A percentile compares a stretch with the other conserved stretches of the same genome.
phyloP scores from a whole-genome alignment of 1,284 basidiomycete species.

The Fistulinella cinereoalba region DNA sequence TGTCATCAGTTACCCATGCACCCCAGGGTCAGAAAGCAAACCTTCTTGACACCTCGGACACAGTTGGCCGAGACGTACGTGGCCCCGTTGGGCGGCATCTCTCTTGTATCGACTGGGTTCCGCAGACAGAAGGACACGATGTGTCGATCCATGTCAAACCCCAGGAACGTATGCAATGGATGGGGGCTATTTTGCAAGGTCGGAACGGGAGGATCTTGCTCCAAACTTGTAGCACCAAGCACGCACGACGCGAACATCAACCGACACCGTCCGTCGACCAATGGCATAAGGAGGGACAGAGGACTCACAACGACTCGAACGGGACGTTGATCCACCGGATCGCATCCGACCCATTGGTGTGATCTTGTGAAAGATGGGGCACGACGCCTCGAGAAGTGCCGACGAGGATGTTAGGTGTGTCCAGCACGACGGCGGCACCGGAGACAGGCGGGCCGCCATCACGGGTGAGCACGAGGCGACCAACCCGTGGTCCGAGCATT shows the following conservation, averaged over 20 bases:
- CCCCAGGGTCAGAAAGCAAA: constrained; percentile 26
- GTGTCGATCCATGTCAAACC: constrained; percentile 48
- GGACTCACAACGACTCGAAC: constrained; percentile 77
- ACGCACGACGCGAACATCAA: background rate
- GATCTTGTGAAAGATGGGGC: constrained; percentile 70
- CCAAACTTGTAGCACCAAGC: constrained; percentile 54
- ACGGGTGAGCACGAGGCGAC: constrained; percentile 19
- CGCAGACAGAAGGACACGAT: constrained; percentile 60
- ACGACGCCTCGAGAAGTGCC: constrained; percentile 69
- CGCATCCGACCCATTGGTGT: constrained; percentile 45
- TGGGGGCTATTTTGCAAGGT: constrained; percentile 49
- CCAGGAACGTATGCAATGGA: constrained; percentile 59
- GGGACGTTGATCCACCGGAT: constrained; percentile 66
- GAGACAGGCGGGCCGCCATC: background rate
- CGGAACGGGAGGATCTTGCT: constrained; percentile 58
- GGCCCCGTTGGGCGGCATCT: constrained; percentile 70
- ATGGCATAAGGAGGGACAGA: constrained; percentile 29
- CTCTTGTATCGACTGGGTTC: constrained; percentile 59
- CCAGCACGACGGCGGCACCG: constrained; percentile 35
- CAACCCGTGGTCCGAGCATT: constrained; percentile 28
- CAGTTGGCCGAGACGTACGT: constrained; percentile 53
- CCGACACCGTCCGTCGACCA: background rate
- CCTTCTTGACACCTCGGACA: constrained; percentile 71
- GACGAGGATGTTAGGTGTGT: constrained; percentile 61
- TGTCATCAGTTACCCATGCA: constrained; percentile 3